phyloP scores from a whole-genome alignment of 306 rosid genomes.

The Prunus campanulata region DNA sequence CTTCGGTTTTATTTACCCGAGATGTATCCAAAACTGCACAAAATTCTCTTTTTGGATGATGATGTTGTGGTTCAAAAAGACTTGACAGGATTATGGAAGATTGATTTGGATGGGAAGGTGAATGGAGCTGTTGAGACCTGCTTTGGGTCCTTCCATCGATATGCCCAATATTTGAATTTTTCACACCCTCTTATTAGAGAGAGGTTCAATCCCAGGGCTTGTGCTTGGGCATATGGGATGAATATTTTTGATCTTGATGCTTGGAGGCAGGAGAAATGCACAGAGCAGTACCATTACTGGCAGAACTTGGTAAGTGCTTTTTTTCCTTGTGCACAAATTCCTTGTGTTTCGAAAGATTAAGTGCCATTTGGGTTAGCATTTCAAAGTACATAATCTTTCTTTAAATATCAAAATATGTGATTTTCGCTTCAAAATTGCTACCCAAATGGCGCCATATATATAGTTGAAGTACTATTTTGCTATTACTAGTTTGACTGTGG shows the following conservation, averaged over 20 bases:
- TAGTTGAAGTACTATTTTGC: not conserved
- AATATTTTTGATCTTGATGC: conserved; percentile 94
- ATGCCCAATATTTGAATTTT: conserved; percentile 77
- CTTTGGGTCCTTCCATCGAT: conserved; percentile 94
- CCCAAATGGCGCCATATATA: not conserved
- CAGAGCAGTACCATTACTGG: conserved; percentile 91
- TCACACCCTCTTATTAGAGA: conserved; percentile 77
- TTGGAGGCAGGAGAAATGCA: conserved; percentile 84
- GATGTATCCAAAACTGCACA: conserved; percentile 84
- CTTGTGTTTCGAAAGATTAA: not conserved
- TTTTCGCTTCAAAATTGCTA: not conserved
- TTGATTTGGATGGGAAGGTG: conserved; percentile 89
- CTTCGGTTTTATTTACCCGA: conserved; percentile 94
- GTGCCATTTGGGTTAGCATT: not conserved
- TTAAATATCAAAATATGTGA: not conserved
- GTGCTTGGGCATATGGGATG: conserved; percentile 97
- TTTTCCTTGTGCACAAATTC: not conserved
- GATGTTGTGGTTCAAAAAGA: conserved; percentile 98
- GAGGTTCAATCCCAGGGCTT: conserved; percentile 77
- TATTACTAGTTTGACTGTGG: not conserved
- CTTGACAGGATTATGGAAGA: conserved; percentile 84
- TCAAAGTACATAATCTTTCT: not conserved
- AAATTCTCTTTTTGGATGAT: conserved; percentile 78
- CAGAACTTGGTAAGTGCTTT: conserved; percentile 69
- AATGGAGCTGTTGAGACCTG: conserved; percentile 98